Conservation (phyloP, 306 rosid genomes). For the Malus sieversii region DNA sequence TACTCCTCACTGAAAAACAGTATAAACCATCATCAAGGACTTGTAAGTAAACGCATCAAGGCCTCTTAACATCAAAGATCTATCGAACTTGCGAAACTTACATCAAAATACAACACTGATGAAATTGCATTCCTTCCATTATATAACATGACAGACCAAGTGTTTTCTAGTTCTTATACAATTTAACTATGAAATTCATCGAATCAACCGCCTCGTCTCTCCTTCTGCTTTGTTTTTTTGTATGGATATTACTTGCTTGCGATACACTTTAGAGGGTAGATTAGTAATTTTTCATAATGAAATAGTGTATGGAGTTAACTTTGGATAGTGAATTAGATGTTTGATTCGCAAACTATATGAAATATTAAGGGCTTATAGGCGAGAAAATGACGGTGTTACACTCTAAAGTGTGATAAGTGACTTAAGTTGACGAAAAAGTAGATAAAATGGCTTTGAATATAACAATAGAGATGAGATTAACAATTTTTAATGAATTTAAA, state of each 20-base stretch:
- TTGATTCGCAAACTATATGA: too few species aligned
- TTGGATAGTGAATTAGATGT: too few species aligned
- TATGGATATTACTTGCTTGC: neutral
- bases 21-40: neutral
- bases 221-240: neutral
- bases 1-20: slow-evolving; percentile 26
- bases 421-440: too few species aligned
- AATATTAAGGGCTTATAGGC: too few species aligned
- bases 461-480: too few species aligned
- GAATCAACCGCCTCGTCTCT: neutral
- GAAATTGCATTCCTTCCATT: neutral
- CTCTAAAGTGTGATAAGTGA: too few species aligned
- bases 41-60: neutral
- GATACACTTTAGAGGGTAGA: too few species aligned
- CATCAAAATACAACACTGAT: neutral
- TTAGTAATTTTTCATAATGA: too few species aligned
- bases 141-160: neutral
- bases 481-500: too few species aligned
- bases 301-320: too few species aligned
- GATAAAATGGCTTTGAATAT: too few species aligned
- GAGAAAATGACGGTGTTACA: too few species aligned
- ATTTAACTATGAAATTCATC: slow-evolving; percentile 1
- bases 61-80: neutral
- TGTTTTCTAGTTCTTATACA: neutral
- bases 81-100: neutral